Conservation (phyloP, 768 basidiomycete genomes). For the Gyrodon lividus region DNA sequence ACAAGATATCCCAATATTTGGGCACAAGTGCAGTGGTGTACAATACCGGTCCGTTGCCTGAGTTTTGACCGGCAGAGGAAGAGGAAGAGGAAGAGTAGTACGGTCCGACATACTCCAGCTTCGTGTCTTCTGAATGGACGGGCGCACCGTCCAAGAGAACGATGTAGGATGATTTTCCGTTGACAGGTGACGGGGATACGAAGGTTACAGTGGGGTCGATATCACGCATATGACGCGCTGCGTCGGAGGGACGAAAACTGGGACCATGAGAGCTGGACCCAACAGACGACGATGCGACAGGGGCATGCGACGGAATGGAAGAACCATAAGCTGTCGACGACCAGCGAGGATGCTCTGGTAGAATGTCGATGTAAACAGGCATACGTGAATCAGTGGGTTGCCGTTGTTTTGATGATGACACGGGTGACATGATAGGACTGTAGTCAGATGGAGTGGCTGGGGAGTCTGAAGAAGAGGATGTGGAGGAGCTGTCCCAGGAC, state of each 20-base stretch:
- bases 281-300: conserved; percentile 2
- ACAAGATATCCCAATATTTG: conserved; percentile 61
- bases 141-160: conserved; percentile 49
- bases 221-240: conserved; percentile 51
- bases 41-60: conserved; percentile 36
- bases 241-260: conserved; percentile 11
- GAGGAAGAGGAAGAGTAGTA: too few species aligned
- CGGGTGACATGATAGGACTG: conserved; percentile 20
- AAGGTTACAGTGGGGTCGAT: conserved; percentile 73
- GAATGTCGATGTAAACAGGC: conserved; percentile 36
- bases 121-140: conserved; percentile 52
- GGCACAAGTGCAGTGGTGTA: conserved; percentile 66
- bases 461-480: conserved; percentile 18
- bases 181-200: conserved; percentile 44
- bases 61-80: conserved; percentile 21
- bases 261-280: background rate
- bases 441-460: conserved; percentile 11
- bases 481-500: conserved; percentile 16
- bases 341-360: conserved; percentile 18
- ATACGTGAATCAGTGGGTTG: conserved; percentile 25
- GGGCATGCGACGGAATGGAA: background rate
- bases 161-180: conserved; percentile 54
- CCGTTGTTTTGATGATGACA: conserved; percentile 22
- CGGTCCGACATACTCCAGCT: conserved; percentile 33
- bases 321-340: conserved; percentile 3